Conservation (phyloP, 106 monocot genomes). For the Hemerocallis citrina region DNA sequence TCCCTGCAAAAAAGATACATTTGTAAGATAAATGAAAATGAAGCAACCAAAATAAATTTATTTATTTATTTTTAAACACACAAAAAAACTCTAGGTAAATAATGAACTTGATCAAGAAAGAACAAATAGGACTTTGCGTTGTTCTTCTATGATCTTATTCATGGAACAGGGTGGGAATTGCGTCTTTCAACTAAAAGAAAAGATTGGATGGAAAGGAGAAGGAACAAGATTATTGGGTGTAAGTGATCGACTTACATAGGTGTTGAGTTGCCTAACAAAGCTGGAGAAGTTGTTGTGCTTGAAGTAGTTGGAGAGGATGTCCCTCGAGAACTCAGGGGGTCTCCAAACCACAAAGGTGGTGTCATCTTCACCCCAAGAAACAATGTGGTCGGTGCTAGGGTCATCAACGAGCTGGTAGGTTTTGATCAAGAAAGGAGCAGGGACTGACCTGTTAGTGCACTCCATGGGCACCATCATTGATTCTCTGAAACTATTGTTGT, state of each 20-base stretch:
- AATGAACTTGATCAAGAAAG: too few species aligned
- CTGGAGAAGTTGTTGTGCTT: conserved; percentile 98
- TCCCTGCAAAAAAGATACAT: conserved; percentile 38
- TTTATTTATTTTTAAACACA: too few species aligned
- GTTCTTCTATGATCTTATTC: too few species aligned
- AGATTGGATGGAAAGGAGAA: not conserved
- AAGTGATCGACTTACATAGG: conserved; percentile 46
- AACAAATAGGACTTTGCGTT: too few species aligned
- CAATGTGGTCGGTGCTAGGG: conserved; percentile 73
- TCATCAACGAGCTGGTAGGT: conserved; percentile 90
- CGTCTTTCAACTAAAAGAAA: too few species aligned
- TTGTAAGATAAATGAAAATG: not conserved
- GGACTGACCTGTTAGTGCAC: conserved; percentile 49
- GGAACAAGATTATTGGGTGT: not conserved
- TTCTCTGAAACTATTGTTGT: conserved; percentile 53
- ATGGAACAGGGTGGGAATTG: too few species aligned
- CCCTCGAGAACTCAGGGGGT: conserved; percentile 77
- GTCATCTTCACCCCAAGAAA: conserved; percentile 83
- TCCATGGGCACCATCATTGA: conserved; percentile 60
- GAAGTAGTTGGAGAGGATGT: conserved; percentile 83
- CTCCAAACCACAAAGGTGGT: conserved; percentile 86
- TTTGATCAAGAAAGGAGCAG: conserved; percentile 83
- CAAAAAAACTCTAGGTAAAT: too few species aligned
- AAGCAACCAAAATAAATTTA: not conserved
- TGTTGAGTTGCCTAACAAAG: conserved; percentile 94